Evolutionary conservation across 768 basidiomycete species (phyloP).

Genomic region (Punctularia strigosozonata): DNA sequence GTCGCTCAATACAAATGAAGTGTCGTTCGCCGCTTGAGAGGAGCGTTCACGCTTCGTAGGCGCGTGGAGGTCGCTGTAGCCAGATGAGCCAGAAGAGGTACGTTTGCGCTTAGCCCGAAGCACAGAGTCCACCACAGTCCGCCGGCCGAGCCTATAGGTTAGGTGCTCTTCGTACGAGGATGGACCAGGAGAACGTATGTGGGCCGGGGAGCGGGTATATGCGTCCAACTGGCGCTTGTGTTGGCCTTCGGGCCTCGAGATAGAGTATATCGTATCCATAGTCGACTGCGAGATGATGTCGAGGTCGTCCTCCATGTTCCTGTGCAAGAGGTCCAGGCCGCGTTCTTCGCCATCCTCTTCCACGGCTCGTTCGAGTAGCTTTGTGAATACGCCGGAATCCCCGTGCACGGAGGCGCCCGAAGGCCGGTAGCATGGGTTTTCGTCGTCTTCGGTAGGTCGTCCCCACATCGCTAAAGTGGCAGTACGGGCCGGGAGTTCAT

Average conservation of each 20-base stretch:
- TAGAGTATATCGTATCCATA: not conserved
- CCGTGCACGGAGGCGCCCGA: constrained; percentile 34
- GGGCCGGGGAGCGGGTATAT: not conserved
- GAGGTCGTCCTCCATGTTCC: too few relatives aligned
- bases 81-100: constrained; percentile 9
- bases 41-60: constrained; percentile 34
- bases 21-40: constrained; percentile 25
- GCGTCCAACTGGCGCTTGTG: not conserved
- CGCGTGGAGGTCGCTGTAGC: constrained; percentile 31
- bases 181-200: not conserved
- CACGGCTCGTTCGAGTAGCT: constrained; percentile 16
- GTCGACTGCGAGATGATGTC: too few relatives aligned
- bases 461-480: too few relatives aligned
- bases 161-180: constrained; percentile 1
- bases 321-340: not conserved
- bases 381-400: constrained; percentile 31
- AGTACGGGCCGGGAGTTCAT: too few relatives aligned
- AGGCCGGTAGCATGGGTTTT: constrained; percentile 52
- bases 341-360: not conserved
- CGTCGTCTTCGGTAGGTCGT: constrained; percentile 34
- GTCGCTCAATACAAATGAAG: constrained; percentile 13
- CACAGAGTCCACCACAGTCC: not conserved
- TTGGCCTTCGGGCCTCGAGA: too few relatives aligned
- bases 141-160: constrained; percentile 4
- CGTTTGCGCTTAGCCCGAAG: constrained; percentile 19